Base-by-base conservation (phyloP, 1,284 basidiomycete genomes). In the Somion occarium region DNA sequence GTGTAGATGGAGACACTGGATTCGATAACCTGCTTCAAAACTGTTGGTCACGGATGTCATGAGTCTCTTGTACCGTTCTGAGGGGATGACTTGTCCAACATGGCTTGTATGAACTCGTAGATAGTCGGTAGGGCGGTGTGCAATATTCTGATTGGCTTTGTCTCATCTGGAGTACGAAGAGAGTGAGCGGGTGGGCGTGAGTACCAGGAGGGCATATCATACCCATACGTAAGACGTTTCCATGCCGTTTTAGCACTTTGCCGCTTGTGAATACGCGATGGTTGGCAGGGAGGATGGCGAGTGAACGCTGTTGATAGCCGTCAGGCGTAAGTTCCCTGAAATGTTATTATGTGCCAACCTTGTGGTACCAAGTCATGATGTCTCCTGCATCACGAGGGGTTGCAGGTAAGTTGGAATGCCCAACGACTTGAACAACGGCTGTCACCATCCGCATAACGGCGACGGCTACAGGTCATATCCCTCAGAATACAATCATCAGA, bases 391-490 rank as follows among this genome's bases (percentile, higher is more conserved):
- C 73, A 52, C 72, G 75, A 15, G 85, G 80, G 34, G 73, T 71
- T 19, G 72, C 56, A 0, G 86, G 86, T 44, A 80, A 68, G 46
- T 72, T 75, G 47, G 82, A 75, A 53, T 81, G 72, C 2, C 91
- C 91, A 3, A 90, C 79, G 19, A 94, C 83, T 61, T 93, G 89
- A 13, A 91, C 74, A 1, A 93, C 78, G 2, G 81, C 83, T 55
- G 78, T 79, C 20, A 91, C 87, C 23, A 69, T 73, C 57, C 71
- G 73, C 69, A 82, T 79, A 43, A 89, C 76, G 50, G 76, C 78
- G 47, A 66, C 61, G 25, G 73, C 76, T 78, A 54, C 47, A 19
- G 46, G 48, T 22, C 12, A 15, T 22, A 38, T 22, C 30, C 30
- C 7, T 34, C 20, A 22, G 4, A 15, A 53, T 48, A 25, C 37